Percentiles rank a stretch among this genome's conserved stretches.
These are phyloP conservation scores for Hyphopichia pseudoburtonii DNA, from an alignment of 1,139 yeast genomes.

Conservation along the genomic window DNA sequence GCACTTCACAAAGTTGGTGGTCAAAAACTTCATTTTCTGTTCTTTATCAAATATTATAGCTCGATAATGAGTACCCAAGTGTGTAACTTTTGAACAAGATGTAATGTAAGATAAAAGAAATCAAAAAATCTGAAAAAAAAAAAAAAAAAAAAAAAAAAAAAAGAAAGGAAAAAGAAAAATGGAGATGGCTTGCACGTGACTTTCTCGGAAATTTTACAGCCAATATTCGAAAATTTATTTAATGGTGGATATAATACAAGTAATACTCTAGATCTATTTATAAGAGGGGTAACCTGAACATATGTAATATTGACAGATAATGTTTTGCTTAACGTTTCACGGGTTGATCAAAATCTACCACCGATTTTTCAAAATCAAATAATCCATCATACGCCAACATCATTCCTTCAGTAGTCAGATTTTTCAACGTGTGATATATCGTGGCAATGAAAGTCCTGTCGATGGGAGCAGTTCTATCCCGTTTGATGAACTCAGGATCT, in stretches of 20 bases:
- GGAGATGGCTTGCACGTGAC: neutral
- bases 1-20: conserved; percentile 94
- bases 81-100: neutral
- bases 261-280: no score
- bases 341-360: no score
- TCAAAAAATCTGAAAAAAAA: neutral
- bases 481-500: neutral
- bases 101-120: neutral
- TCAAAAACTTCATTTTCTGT: conserved; percentile 76
- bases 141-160: conserved; percentile 1
- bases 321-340: no score
- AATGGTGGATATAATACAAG: no score
- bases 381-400: conserved; percentile 18
- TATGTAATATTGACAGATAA: no score
- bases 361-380: conserved; percentile 8
- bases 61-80: neutral
- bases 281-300: no score
- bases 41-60: neutral
- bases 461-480: conserved; percentile 4
- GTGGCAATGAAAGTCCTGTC: conserved; percentile 13
- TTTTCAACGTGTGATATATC: conserved; percentile 16
- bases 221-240: no score
- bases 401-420: conserved; percentile 28
- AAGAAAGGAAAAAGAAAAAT: neutral
- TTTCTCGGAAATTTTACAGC: no score